Evolutionary conservation across 345 rosid species (phyloP).

Genomic region (Linum lewisii): DNA sequence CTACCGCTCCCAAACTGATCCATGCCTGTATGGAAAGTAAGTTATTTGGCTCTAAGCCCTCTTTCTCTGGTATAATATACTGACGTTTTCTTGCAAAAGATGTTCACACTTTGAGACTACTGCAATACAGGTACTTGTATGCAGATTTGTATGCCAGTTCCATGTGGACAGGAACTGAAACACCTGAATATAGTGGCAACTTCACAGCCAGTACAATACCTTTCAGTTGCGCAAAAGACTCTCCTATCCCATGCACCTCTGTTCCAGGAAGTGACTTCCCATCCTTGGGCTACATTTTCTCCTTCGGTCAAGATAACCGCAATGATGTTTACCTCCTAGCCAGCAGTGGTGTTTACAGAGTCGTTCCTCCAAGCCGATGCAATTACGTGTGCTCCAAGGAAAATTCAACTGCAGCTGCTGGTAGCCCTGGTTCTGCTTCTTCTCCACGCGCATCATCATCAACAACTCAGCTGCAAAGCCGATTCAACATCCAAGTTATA

Average conservation of each 20-base stretch:
- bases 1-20: conserved; percentile 40
- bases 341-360: conserved; percentile 25
- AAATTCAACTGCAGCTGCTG: conserved; percentile 3
- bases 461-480: neutral
- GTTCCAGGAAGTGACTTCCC: conserved; percentile 12
- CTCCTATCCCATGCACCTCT: conserved; percentile 21
- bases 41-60: neutral
- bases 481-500: neutral
- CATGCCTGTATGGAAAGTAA: conserved; percentile 47
- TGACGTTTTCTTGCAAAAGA: neutral
- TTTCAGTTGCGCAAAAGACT: conserved; percentile 18
- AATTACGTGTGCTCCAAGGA: conserved; percentile 24
- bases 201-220: conserved; percentile 16
- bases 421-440: neutral
- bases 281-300: conserved; percentile 19
- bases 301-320: conserved; percentile 24
- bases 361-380: conserved; percentile 25
- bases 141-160: conserved; percentile 37
- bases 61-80: neutral
- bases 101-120: neutral
- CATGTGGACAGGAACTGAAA: conserved; percentile 34
- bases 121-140: conserved; percentile 30
- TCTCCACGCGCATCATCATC: neutral
- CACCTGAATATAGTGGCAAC: conserved; percentile 20
- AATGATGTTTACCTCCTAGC: conserved; percentile 24